Evolutionary conservation across 2,329 filamentous ascomycete species (phyloP), one percentile per base, ranked within the genome.

Genomic region (Pochonia chlamydosporia): DNA sequence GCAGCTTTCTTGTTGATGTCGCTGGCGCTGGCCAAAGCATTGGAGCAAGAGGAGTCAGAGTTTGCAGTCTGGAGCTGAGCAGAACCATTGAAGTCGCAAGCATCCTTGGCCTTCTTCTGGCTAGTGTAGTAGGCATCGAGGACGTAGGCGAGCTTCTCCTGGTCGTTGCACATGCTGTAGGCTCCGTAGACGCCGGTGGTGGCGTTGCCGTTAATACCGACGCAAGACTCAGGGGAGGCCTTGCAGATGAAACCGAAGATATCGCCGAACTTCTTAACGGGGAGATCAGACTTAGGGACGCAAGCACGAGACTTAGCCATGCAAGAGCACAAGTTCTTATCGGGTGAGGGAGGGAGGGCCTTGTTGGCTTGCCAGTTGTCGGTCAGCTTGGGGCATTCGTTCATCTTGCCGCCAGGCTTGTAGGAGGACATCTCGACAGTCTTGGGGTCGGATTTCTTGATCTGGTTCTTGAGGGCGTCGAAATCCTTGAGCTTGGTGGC

Each of bases 241-340:
- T 81, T 84, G 69, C 88, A 93, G 66, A 92, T 79, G 65, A 72
- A 82, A 63, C 74, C 75, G 68, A 97, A 97, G 56, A 93, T 78
- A 14, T 76, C 70, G 43, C 78, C 79, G 59, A 81, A 85, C 48
- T 81, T 70, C 46, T 82, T 73, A 43, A 71, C 64, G 53, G 76
- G 70, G 21, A 89, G 70, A 57, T 68, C 67, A 40, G 74, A 67
- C 40, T 78, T 72, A 51, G 89, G 81, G 24, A 78, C 76, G 71
- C 93, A 99, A 49, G 73, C 71, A 48, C 95, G 72, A 39, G 81
- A 82, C 53, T 79, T 73, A 65, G 79, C 77, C 88, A 96, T 96
- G 80, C 93, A 99, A 49, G 75, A 67, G 78, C 93, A 99, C 40
- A 95, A 82, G 39, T 81, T 62, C 40, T 79, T 62, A 71, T 97